These are phyloP conservation scores for Camellia sinensis DNA, from an alignment of 148 eudicot genomes.

Conservation along the genomic window DNA sequence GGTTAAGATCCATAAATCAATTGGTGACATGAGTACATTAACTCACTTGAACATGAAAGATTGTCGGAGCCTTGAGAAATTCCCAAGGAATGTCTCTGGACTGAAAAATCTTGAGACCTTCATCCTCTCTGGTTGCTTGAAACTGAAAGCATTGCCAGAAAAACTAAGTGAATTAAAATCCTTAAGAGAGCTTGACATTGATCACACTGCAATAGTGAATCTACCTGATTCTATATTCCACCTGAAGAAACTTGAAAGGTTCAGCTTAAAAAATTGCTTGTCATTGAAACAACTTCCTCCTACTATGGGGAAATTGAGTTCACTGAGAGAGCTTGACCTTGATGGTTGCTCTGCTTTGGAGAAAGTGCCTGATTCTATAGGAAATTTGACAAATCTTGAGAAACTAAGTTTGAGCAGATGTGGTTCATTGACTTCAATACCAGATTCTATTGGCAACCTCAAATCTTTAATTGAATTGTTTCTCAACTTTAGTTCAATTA, in stretches of 20 bases:
- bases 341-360: slow-evolving; percentile 26
- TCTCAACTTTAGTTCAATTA: slow-evolving; percentile 31
- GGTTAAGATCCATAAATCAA: slow-evolving; percentile 41
- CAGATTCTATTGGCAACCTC: slow-evolving; percentile 41
- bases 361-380: slow-evolving; percentile 37
- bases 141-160: slow-evolving; percentile 39
- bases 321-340: slow-evolving; percentile 42
- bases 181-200: slow-evolving; percentile 34
- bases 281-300: slow-evolving; percentile 37
- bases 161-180: slow-evolving; percentile 44
- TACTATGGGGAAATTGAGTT: slow-evolving; percentile 32
- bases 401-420: slow-evolving; percentile 33
- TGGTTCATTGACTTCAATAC: slow-evolving; percentile 34
- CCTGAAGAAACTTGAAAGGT: slow-evolving; percentile 45
- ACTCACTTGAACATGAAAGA: slow-evolving; percentile 39
- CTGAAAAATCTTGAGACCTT: slow-evolving; percentile 43
- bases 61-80: slow-evolving; percentile 36
- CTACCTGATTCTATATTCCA: slow-evolving; percentile 39
- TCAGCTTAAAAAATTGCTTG: slow-evolving; percentile 36
- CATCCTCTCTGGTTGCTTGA: slow-evolving; percentile 45
- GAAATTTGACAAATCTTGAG: slow-evolving; percentile 38
- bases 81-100: slow-evolving; percentile 56
- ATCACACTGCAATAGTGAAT: slow-evolving; percentile 38
- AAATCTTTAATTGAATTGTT: slow-evolving; percentile 31
- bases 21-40: slow-evolving; percentile 43